A percentile compares a stretch with the other conserved stretches of the same genome.
Evolutionary conservation across 192 early-diverging fungal genomes (phyloP).

Genomic region (Radiomyces spectabilis): DNA sequence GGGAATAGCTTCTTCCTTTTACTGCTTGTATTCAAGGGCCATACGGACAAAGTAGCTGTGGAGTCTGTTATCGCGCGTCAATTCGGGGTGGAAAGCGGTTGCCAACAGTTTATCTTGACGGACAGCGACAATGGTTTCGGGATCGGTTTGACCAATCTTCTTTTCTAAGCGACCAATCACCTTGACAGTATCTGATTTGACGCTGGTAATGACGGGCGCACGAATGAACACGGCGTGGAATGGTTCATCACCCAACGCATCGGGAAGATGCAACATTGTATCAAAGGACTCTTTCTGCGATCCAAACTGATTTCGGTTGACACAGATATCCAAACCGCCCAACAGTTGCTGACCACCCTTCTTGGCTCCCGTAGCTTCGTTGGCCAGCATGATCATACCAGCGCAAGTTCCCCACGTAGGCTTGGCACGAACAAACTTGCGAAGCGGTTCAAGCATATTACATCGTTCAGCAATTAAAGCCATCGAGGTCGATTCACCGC

Average conservation of each 20-base stretch:
- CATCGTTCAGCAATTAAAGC: conserved; percentile 85
- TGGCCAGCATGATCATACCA: conserved; percentile 88
- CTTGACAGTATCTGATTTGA: conserved; percentile 62
- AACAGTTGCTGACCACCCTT: conserved; percentile 82
- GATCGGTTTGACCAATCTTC: conserved; percentile 43
- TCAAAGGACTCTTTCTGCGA: conserved; percentile 89
- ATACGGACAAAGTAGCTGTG: conserved; percentile 77
- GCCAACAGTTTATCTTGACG: conserved; percentile 79
- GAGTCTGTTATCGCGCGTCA: conserved; percentile 83
- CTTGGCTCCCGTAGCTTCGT: conserved; percentile 65
- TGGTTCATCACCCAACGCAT: conserved; percentile 31
- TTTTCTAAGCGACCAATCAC: conserved; percentile 61
- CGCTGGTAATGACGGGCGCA: conserved; percentile 78
- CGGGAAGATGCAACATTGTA: conserved; percentile 49
- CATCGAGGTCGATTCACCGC: conserved; percentile 93
- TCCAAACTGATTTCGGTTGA: conserved; percentile 93
- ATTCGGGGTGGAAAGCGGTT: conserved; percentile 94
- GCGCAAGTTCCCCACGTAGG: conserved; percentile 96
- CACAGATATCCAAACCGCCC: conserved; percentile 74
- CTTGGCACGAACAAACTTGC: conserved; percentile 66
- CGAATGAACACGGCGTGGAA: conserved; percentile 87
- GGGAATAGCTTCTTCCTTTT: no score
- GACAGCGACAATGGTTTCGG: conserved; percentile 80
- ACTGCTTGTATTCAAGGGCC: conserved; percentile 28
- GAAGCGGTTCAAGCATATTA: conserved; percentile 70